These are phyloP conservation scores for Luvunga scandens DNA, from an alignment of 345 rosid genomes.

Conservation along the genomic window DNA sequence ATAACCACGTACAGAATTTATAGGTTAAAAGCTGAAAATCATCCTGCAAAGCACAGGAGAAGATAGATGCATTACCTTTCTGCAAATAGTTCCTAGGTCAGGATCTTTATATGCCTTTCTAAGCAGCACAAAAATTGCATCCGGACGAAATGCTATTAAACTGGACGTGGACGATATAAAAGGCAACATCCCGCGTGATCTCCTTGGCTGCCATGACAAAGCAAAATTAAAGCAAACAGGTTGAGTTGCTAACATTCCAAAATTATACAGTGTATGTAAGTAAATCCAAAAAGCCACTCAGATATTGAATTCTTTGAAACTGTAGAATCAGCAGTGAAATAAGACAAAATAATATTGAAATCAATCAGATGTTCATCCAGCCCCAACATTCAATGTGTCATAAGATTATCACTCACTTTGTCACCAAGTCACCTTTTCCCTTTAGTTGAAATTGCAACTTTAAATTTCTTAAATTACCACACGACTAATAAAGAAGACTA, in stretches of 20 bases:
- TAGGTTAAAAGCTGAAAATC: conserved; percentile 5
- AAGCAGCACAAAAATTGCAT: conserved; percentile 56
- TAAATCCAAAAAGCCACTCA: background rate
- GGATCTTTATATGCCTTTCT: conserved; percentile 68
- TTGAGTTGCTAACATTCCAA: background rate
- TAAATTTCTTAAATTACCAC: background rate
- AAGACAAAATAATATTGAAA: background rate
- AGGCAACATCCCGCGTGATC: conserved; percentile 51
- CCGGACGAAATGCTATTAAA: conserved; percentile 59
- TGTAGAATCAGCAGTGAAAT: background rate
- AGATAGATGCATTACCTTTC: conserved; percentile 44
- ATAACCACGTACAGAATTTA: conserved; percentile 16
- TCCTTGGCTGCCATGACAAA: conserved; percentile 52
- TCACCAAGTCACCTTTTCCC: background rate
- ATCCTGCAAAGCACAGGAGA: conserved; percentile 12
- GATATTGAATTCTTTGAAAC: background rate
- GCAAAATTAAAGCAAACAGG: conserved; percentile 6
- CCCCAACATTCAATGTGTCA: background rate
- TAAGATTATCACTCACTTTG: background rate
- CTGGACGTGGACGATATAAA: conserved; percentile 41
- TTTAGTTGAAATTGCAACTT: background rate
- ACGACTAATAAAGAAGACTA: background rate
- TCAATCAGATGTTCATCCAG: background rate
- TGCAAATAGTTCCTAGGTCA: conserved; percentile 57
- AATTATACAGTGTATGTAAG: background rate